These are phyloP conservation scores for Cordyceps fumosorosea DNA, from an alignment of 2,329 filamentous ascomycete genomes.

Conservation along the genomic window DNA sequence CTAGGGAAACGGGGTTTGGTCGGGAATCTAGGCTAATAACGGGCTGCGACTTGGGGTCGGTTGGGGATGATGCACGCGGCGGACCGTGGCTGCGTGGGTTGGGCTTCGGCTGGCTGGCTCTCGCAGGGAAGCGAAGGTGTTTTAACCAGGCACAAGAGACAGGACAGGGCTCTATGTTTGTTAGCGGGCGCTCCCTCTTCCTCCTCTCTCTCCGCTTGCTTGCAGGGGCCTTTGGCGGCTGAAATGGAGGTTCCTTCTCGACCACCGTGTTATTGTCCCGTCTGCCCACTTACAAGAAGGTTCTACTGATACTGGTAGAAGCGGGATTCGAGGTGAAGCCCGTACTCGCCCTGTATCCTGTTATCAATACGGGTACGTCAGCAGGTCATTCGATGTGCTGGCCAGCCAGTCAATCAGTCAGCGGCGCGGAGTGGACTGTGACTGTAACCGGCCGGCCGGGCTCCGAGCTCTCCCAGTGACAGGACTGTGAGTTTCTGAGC, in stretches of 20 bases:
- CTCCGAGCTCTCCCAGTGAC: neutral
- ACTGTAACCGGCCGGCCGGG: slow-evolving; percentile 1
- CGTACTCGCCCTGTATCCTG: neutral
- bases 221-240: neutral
- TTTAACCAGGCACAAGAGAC: slow-evolving; percentile 3
- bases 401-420: neutral
- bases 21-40: slow-evolving; percentile 8
- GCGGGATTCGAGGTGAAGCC: neutral
- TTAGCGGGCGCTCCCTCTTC: neutral
- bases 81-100: slow-evolving; percentile 4
- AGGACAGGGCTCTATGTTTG: slow-evolving; percentile 11
- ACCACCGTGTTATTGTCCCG: neutral
- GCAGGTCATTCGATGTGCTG: neutral
- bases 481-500: neutral
- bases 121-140: neutral
- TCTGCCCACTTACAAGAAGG: no score
- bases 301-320: neutral
- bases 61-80: slow-evolving; percentile 5
- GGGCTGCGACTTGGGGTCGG: slow-evolving; percentile 9
- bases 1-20: slow-evolving; percentile 4
- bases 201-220: neutral
- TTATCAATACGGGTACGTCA: neutral
- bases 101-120: neutral
- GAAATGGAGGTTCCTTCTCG: neutral
- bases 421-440: slow-evolving; percentile 2